Evolutionary conservation across 495 filamentous ascomycete genomes (phyloP).

Genomic region (Talaromyces adpressus): DNA sequence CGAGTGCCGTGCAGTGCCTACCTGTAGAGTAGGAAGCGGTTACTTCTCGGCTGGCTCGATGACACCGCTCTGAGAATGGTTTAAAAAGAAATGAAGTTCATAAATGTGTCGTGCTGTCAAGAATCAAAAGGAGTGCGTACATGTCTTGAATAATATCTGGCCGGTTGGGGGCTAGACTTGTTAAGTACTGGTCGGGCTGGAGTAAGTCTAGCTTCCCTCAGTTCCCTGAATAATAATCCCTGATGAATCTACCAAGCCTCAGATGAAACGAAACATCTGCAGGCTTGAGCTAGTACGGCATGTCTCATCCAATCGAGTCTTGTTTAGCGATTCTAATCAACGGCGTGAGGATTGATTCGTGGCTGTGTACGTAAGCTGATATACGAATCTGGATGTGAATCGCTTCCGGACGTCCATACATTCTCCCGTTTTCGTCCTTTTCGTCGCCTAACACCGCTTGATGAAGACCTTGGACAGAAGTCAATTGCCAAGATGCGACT

Average conservation of each 20-base stretch:
- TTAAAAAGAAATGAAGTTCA: background rate
- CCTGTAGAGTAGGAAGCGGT: background rate
- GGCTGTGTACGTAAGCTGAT: background rate
- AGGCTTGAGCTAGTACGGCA: background rate
- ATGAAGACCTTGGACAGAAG: background rate
- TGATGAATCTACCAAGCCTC: background rate
- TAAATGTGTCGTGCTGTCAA: background rate
- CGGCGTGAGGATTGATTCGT: background rate
- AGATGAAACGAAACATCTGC: background rate
- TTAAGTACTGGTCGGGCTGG: background rate
- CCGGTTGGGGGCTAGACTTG: background rate
- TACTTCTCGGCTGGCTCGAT: background rate
- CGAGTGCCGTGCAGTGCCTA: background rate
- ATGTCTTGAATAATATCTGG: background rate
- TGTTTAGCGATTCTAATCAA: background rate
- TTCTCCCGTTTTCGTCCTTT: background rate
- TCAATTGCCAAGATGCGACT: too few relatives aligned
- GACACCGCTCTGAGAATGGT: background rate
- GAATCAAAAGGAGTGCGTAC: background rate
- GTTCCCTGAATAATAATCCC: background rate
- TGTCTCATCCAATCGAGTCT: background rate
- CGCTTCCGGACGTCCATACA: background rate
- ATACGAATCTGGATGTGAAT: background rate
- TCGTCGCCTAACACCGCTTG: background rate
- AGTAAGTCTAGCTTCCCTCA: background rate